Base-by-base conservation (phyloP, 768 basidiomycete species). In the Ramaria rubella region DNA sequence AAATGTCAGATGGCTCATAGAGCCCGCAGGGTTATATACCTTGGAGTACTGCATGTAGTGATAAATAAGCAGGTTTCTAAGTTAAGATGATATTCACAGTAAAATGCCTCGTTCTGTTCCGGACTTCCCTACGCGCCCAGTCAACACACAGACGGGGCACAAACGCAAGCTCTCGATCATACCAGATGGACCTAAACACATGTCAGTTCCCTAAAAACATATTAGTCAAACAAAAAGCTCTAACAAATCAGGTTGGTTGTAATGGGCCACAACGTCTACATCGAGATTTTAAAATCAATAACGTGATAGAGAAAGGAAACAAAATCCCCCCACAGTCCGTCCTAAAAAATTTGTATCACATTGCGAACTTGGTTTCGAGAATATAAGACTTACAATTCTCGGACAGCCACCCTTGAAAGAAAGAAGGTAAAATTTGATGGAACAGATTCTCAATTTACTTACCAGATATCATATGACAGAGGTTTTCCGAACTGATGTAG, bases 101-200 rank as follows among this genome's bases (percentile, higher is more conserved):
- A 65, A 94, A 95, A 63, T 94, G 85, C 49, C 87, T 80, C 68
- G 87, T 81, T 68, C 82, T 82, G 61, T 87, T 86, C 58, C 94
- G 78, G 17, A 97, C 94, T 73, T 97, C 94, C 93, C 89, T 90
- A 68, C 24, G 61, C 59, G 59, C 49, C 62, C 56, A 49, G 58
- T 50, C 40, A 59, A 65, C 43, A 46, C 30, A 57, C 29, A 59
- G 52, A 48, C 15, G 43, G 50, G n/a, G 12, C 30, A 49, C 53
- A 53, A 68, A 64, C 64, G 42, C 56, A 50, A 59, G 61, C 46
- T 56, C 49, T 63, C 66, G 63, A 46, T 76, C 79, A 73, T 70
- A 89, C 87, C 90, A 93, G 64, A 92, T 92, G 24, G 88, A 90
- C 60, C 85, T 89, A 63, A 19, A 34, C n/a, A 49, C n/a, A 3